Evolutionary conservation across 1,284 basidiomycete species (phyloP).

Genomic region (Apiotrichum porosum): DNA sequence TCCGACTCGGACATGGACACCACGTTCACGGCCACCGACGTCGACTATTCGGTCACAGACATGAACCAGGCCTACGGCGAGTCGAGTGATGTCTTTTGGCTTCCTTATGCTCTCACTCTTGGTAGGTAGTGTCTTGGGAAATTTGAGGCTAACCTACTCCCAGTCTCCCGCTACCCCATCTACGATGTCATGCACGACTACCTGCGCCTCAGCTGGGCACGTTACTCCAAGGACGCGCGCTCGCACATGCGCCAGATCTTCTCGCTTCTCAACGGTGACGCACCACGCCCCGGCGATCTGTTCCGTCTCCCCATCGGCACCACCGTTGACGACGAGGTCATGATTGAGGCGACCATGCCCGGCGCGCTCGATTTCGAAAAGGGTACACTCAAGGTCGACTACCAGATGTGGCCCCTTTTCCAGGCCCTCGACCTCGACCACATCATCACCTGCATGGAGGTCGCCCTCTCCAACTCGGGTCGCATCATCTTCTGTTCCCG

Average conservation of each 20-base stretch:
- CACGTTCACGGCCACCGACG: constrained; percentile 14
- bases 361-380: constrained; percentile 50
- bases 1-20: constrained; percentile 57
- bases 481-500: constrained; percentile 84
- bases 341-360: constrained; percentile 44
- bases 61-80: constrained; percentile 25
- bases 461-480: constrained; percentile 88
- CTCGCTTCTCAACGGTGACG: constrained; percentile 56
- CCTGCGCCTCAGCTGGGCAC: constrained; percentile 77
- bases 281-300: constrained; percentile 73
- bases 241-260: constrained; percentile 46
- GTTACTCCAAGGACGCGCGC: constrained; percentile 75
- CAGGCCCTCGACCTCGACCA: constrained; percentile 91
- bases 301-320: constrained; percentile 31
- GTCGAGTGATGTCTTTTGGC: constrained; percentile 82
- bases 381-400: constrained; percentile 52
- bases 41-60: constrained; percentile 17
- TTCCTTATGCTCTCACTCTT: constrained; percentile 76
- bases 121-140: constrained; percentile 19
- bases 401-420: constrained; percentile 96
- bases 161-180: constrained; percentile 83
- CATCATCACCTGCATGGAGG: constrained; percentile 85
- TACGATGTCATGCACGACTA: constrained; percentile 92
- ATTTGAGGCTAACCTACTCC: too few species aligned
- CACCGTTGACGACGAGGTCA: constrained; percentile 27